Conservation (phyloP, 208 protist genomes). For the Leishmania major region DNA sequence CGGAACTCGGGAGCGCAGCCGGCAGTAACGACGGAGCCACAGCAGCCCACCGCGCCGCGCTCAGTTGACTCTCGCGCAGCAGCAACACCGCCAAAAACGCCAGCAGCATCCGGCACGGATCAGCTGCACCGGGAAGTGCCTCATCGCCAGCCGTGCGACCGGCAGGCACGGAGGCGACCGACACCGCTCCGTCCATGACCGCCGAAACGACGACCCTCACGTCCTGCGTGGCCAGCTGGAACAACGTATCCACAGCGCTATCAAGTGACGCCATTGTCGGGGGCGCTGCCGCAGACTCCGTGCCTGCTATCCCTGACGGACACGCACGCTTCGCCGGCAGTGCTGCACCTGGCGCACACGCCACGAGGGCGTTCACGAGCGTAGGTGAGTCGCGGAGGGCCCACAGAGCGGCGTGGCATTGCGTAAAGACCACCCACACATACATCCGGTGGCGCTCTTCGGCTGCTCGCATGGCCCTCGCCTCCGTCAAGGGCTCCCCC, state of each 20-base stretch:
- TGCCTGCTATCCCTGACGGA: background rate
- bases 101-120: conserved; percentile 18
- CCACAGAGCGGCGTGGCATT: conserved; percentile 26
- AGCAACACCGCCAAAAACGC: conserved; percentile 22
- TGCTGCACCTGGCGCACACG: conserved; percentile 21
- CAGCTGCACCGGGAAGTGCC: background rate
- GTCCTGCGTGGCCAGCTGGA: background rate
- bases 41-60: conserved; percentile 19
- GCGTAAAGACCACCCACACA: conserved; percentile 5
- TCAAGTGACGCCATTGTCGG: background rate
- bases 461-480: background rate
- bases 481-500: background rate
- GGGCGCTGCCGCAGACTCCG: background rate
- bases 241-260: background rate
- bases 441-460: background rate
- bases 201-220: background rate
- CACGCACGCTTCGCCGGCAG: background rate
- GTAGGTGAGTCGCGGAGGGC: conserved; percentile 17
- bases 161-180: background rate
- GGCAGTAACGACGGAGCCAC: background rate
- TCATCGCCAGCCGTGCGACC: background rate
- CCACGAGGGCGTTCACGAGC: conserved; percentile 18
- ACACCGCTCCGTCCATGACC: background rate
- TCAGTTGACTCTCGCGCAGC: conserved; percentile 31
- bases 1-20: background rate